Evolutionary conservation across 495 filamentous ascomycete genomes (phyloP).

Genomic region (Penicillium chermesinum): DNA sequence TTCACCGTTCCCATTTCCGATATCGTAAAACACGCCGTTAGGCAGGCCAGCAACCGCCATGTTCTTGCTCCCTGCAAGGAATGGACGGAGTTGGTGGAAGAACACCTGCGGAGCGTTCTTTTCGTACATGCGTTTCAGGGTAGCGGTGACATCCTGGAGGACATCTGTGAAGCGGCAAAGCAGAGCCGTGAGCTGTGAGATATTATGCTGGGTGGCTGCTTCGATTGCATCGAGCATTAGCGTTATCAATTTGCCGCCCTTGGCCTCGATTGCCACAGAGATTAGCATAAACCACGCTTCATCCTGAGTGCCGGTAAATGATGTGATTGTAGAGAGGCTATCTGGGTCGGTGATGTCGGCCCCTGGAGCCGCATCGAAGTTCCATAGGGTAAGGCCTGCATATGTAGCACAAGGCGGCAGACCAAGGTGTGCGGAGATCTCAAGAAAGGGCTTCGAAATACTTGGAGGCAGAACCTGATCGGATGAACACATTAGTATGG

Average conservation of each 20-base stretch:
- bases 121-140: slow-evolving; percentile 83
- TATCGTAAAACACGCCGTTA: slow-evolving; percentile 79
- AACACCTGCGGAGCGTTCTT: slow-evolving; percentile 81
- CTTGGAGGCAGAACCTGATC: slow-evolving; percentile 69
- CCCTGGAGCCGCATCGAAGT: slow-evolving; percentile 70
- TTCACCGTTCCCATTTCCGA: slow-evolving; percentile 59
- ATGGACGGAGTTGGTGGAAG: slow-evolving; percentile 85
- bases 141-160: slow-evolving; percentile 67
- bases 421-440: slow-evolving; percentile 73
- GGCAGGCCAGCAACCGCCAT: slow-evolving; percentile 92
- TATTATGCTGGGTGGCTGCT: slow-evolving; percentile 62
- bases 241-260: slow-evolving; percentile 74
- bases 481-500: too few relatives aligned
- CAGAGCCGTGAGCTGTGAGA: slow-evolving; percentile 58
- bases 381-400: slow-evolving; percentile 86
- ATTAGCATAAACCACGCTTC: slow-evolving; percentile 98
- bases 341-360: slow-evolving; percentile 74
- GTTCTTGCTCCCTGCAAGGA: slow-evolving; percentile 90
- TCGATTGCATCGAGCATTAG: slow-evolving; percentile 80
- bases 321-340: slow-evolving; percentile 73
- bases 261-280: slow-evolving; percentile 91
- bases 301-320: slow-evolving; percentile 88
- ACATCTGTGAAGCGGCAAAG: slow-evolving; percentile 71
- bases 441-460: slow-evolving; percentile 74
- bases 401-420: slow-evolving; percentile 93